These are phyloP conservation scores for Sclerotinia minor DNA, from an alignment of 2,329 filamentous ascomycete species.

Conservation along the genomic window DNA sequence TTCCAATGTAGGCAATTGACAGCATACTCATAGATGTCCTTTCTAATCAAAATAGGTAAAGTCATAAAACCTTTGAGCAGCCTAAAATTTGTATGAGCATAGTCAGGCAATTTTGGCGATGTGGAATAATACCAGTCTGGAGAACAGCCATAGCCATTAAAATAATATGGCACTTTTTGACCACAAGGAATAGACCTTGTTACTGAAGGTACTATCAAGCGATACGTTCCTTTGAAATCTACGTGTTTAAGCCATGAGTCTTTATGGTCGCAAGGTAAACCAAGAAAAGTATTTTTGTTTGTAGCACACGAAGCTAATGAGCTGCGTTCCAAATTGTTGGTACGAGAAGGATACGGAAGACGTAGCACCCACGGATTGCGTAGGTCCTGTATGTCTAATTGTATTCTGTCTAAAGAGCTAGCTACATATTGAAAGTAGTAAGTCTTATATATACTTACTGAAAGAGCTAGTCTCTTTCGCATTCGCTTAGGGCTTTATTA, in stretches of 20 bases:
- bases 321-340: too few species aligned
- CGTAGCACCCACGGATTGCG: too few species aligned
- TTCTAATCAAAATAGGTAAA: background rate
- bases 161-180: background rate
- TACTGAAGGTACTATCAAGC: background rate
- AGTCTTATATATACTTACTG: too few species aligned
- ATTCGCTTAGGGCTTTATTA: too few species aligned
- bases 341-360: too few species aligned
- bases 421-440: too few species aligned
- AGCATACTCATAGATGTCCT: background rate
- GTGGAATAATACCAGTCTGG: background rate
- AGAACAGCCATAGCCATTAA: conserved; percentile 1
- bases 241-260: background rate
- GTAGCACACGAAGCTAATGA: too few species aligned
- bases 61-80: background rate
- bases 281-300: background rate
- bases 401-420: too few species aligned
- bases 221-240: background rate
- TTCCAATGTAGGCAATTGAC: too few species aligned
- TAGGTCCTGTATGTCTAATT: too few species aligned
- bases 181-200: conserved; percentile 3
- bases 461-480: too few species aligned
- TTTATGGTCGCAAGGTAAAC: conserved; percentile 5
- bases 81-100: background rate
- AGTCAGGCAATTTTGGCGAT: too few species aligned